A percentile compares a stretch with the other conserved stretches of the same genome.
Conservation (phyloP, 2,329 filamentous ascomycete species). For the Epichloe glyceriae region DNA sequence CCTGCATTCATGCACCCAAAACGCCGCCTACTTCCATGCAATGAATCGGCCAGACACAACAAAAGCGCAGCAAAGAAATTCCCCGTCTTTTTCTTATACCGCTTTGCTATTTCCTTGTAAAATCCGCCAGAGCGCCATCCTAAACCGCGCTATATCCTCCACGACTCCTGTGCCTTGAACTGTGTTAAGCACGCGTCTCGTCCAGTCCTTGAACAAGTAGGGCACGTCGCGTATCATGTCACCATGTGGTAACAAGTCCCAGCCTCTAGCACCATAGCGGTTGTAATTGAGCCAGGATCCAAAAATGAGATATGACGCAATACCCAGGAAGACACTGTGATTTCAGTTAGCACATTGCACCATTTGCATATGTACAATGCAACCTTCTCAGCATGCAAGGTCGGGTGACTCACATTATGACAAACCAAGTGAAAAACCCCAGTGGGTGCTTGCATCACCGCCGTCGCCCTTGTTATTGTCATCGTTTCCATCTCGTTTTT, state of each 20-base stretch:
- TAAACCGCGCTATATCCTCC: slow-evolving; percentile 93
- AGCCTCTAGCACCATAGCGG: slow-evolving; percentile 85
- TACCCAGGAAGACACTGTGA: slow-evolving; percentile 65
- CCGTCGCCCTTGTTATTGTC: slow-evolving; percentile 30
- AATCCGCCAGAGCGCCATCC: slow-evolving; percentile 9
- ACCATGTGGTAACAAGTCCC: slow-evolving; percentile 86
- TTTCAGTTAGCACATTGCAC: background rate
- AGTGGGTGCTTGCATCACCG: slow-evolving; percentile 41
- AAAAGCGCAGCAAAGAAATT: background rate
- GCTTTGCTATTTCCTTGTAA: background rate
- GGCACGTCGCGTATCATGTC: slow-evolving; percentile 87
- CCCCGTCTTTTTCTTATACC: background rate
- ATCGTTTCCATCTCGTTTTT: slow-evolving; percentile 33
- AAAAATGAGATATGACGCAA: slow-evolving; percentile 87
- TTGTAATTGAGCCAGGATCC: slow-evolving; percentile 99
- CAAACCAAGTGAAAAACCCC: slow-evolving; percentile 99
- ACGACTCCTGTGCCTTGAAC: slow-evolving; percentile 68
- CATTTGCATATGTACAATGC: no score
- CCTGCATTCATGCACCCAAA: slow-evolving; percentile 13
- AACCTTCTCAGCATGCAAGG: background rate
- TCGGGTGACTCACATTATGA: slow-evolving; percentile 64
- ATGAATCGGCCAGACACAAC: background rate
- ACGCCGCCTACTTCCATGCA: slow-evolving; percentile 9
- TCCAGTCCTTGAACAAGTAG: slow-evolving; percentile 84
- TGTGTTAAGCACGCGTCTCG: slow-evolving; percentile 64